Evolutionary conservation across 2,329 filamentous ascomycete genomes (phyloP), one percentile per base, ranked within the genome.

Genomic region (Phyllachora maydis): DNA sequence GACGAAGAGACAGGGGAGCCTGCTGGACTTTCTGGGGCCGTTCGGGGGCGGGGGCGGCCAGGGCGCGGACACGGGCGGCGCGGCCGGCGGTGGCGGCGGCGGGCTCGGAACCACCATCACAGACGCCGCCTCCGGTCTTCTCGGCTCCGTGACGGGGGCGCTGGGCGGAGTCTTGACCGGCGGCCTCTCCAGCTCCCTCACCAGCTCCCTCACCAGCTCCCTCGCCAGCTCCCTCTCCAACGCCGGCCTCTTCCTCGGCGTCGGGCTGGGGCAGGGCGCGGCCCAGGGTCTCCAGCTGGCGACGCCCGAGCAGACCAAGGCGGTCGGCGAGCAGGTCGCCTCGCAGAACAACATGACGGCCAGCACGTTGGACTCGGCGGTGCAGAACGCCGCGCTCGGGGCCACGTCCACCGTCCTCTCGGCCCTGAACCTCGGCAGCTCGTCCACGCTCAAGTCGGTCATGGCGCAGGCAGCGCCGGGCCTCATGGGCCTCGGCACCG

Each of bases 301-400:
- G 8, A 25, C 27, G 4, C 30, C 32, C 1, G 20, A 20, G 12
- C 30, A 24, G 12, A 28, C 32, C 3, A 30, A 29, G 26, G 24
- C 26, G 8, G 23, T 37, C 9, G 32, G 29, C 8, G 25, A 21
- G 14, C 34, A 29, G 25, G 31, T 37, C 8, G 31, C 28, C 2
- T 23, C 29, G 2, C 34, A 39, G 11, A 45, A 42, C 29, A 32
- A 33, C n/a, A 36, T 41, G 34, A 23, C 36, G 7, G 34, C 32
- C 8, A 37, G 34, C 6, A 40, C 41, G 10, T 29, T 46, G 11
- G 43, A 43, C 25, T 36, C 39, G 0, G 28, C 35, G 3, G 30
- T 46, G 21, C 35, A 42, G 24, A 42, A 38, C 22, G 30, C 39
- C 5, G 39, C 37, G 18, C 35, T 38, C 22, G 43, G 43, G 3